Evolutionary conservation across 176 grass and related monocot species (phyloP).

Genomic region (Cenchrus fungigraminus): DNA sequence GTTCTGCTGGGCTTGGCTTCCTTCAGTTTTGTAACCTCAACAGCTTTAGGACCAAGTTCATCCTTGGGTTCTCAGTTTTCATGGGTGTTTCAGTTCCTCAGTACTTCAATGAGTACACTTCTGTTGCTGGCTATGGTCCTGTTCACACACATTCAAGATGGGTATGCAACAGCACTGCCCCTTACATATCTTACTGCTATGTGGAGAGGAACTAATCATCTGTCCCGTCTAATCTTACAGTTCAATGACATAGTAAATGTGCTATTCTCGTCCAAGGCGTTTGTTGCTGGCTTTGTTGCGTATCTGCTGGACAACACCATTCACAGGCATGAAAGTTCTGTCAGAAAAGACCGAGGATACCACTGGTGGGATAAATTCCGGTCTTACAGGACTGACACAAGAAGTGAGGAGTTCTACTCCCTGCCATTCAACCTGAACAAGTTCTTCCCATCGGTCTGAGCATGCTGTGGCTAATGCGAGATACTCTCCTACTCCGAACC

Average conservation of each 20-base stretch:
- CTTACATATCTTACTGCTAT: constrained; percentile 1
- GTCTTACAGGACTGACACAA: constrained; percentile 75
- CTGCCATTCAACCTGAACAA: constrained; percentile 96
- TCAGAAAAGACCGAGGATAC: constrained; percentile 82
- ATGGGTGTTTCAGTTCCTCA: constrained; percentile 97
- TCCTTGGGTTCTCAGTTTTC: constrained; percentile 92
- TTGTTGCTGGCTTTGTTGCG: constrained; percentile 85
- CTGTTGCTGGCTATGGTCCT: constrained; percentile 90
- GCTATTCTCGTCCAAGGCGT: constrained; percentile 92
- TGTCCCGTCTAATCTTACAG: constrained; percentile 48
- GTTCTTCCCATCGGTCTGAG: constrained; percentile 96
- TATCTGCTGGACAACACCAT: constrained; percentile 92
- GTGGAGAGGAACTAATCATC: constrained; percentile 17
- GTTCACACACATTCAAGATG: constrained; percentile 88
- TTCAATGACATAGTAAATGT: constrained; percentile 98
- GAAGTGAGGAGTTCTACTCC: constrained; percentile 94
- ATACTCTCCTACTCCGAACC: constrained; percentile 22
- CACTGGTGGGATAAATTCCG: constrained; percentile 97
- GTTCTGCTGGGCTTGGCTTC: constrained; percentile 84
- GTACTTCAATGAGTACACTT: constrained; percentile 99
- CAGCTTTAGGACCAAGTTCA: constrained; percentile 97
- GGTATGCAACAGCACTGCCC: constrained; percentile 47
- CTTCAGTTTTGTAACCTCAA: constrained; percentile 99
- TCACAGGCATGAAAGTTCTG: constrained; percentile 52
- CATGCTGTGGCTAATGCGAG: constrained; percentile 30